These are phyloP conservation scores for Coemansia sp. DNA, from an alignment of 192 early-diverging fungal species.

Conservation along the genomic window DNA sequence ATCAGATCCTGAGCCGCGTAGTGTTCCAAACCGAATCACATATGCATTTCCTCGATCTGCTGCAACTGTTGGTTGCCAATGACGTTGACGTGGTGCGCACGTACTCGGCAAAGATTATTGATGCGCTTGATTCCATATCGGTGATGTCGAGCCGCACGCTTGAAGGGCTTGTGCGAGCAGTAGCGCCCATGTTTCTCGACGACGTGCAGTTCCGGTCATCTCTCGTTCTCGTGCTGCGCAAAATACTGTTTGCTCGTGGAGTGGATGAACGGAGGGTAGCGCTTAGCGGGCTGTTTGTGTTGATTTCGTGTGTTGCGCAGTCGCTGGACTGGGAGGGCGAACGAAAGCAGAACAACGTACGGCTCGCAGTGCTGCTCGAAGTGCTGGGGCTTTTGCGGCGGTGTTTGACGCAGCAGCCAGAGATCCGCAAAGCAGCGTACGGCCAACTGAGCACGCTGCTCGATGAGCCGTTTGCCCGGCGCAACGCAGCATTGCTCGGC, in stretches of 20 bases:
- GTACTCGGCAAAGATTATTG: slow-evolving; percentile 56
- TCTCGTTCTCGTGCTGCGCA: slow-evolving; percentile 68
- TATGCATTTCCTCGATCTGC: slow-evolving; percentile 21
- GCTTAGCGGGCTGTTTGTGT: slow-evolving; percentile 60
- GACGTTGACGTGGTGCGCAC: slow-evolving; percentile 28
- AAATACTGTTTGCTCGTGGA: slow-evolving; percentile 66
- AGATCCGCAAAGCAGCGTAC: slow-evolving; percentile 61
- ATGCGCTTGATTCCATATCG: slow-evolving; percentile 66
- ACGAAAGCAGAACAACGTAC: slow-evolving; percentile 11
- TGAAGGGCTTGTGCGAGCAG: slow-evolving; percentile 57
- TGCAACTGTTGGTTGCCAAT: slow-evolving; percentile 25
- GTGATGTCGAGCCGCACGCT: slow-evolving; percentile 57
- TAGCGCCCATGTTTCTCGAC: slow-evolving; percentile 56
- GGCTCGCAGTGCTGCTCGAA: slow-evolving; percentile 30
- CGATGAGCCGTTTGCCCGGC: slow-evolving; percentile 20
- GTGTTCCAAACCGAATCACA: slow-evolving; percentile 34
- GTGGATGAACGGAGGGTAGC: slow-evolving; percentile 63
- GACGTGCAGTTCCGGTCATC: slow-evolving; percentile 62
- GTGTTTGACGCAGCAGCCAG: slow-evolving; percentile 67
- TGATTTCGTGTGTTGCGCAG: slow-evolving; percentile 39
- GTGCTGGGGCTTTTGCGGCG: slow-evolving; percentile 62
- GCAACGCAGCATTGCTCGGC: slow-evolving; percentile 14
- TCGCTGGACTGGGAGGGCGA: not conserved
- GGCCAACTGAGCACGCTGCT: slow-evolving; percentile 56
- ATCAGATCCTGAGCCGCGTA: slow-evolving; percentile 57